Evolutionary conservation across 306 rosid species (phyloP), one percentile per base, ranked within the genome.

Genomic region (Quercus wislizeni): DNA sequence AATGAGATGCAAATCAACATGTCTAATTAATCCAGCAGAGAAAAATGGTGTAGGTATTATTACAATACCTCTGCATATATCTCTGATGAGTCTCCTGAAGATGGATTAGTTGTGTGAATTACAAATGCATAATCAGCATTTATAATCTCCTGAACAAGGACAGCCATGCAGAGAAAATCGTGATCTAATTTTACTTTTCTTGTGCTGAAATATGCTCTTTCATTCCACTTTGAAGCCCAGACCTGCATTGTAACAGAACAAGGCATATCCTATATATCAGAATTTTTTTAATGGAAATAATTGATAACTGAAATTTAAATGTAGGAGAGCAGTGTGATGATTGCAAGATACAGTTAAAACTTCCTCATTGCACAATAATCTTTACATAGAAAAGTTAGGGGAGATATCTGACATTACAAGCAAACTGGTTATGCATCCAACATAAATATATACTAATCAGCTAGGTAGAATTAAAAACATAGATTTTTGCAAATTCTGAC

Each of bases 151-250:
- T 95, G 99, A 81, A 92, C 96, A 84, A 95, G 97, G 83, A 95
- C 99, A 41, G 99, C 95, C 99, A 95, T 93, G 87, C 96, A 95
- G 77, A 95, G 96, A 88, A 76, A 84, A 19, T 95, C 98, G 71
- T 95, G 99, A 76, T 95, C 91, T 52, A 93, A 76, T 78, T 93
- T 95, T 78, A 95, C 93, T 91, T 93, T 95, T 90, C 93, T 86
- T 17, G 98, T 87, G 91, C 99, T 95, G 89, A 89, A 95, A 86
- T 93, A 95, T 25, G 99, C 98, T 76, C 99, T 89, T 85, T 93
- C 99, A 33, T 95, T 95, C 99, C 99, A 95, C 90, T 95, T 95
- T 55, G 99, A 95, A 80, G 92, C 98, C 99, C 99, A 95, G 55
- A 95, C 99, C 99, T 95, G 75, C 31, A 86, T 76, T 80, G 62